Percentiles rank a stretch among this genome's conserved stretches.
These are phyloP conservation scores for Suillus plorans DNA, from an alignment of 768 basidiomycete genomes.

Conservation along the genomic window DNA sequence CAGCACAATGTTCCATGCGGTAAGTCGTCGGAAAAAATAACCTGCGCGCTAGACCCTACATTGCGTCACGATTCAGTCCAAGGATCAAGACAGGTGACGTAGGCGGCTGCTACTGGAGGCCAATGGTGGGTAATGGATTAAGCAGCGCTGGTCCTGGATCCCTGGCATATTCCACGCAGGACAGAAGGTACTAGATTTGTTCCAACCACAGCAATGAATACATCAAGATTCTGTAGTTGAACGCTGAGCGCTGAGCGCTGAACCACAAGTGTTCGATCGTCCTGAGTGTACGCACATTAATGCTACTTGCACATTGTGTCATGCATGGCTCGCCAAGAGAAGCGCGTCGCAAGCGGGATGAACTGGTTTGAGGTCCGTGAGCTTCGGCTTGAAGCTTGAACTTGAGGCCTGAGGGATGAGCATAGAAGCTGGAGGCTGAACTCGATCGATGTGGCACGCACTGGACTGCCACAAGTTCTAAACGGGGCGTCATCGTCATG, in stretches of 20 bases:
- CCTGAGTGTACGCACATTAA: background rate
- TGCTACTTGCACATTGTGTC: background rate
- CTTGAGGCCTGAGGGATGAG: background rate
- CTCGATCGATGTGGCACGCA: background rate
- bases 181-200: background rate
- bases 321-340: background rate
- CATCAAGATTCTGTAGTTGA: background rate
- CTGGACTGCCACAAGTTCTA: background rate
- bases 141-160: background rate
- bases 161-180: background rate
- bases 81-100: background rate
- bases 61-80: background rate
- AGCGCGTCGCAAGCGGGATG: background rate
- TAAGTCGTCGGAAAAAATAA: background rate
- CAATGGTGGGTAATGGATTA: background rate
- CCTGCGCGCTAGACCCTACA: background rate
- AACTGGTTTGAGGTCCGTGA: background rate
- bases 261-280: background rate
- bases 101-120: background rate
- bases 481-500: slow-evolving; percentile 28
- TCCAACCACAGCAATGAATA: background rate
- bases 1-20: background rate
- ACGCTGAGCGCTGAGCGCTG: background rate
- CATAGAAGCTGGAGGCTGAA: background rate
- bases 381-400: background rate